A percentile compares a stretch with the other conserved stretches of the same genome.
Conservation (phyloP, 805 yeast species). For the Hanseniaspora occidentalis region DNA sequence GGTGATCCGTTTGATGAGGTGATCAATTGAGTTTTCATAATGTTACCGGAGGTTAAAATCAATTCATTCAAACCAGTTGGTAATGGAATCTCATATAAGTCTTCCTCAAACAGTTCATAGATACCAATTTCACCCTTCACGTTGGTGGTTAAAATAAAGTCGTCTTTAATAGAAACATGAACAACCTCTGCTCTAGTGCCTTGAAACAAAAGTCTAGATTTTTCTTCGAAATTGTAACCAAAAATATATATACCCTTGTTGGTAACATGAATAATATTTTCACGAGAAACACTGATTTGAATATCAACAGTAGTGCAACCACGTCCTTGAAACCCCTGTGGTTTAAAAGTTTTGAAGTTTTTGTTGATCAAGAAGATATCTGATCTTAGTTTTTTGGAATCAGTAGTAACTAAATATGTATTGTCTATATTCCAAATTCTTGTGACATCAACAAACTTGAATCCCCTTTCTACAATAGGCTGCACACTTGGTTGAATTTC, state of each 20-base stretch:
- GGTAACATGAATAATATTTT: conserved; percentile 63
- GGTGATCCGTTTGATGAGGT: conserved; percentile 26
- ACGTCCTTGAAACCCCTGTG: conserved; percentile 45
- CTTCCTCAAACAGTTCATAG: conserved; percentile 31
- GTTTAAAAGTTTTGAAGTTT: conserved; percentile 46
- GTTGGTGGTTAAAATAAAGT: conserved; percentile 48
- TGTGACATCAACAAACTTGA: conserved; percentile 59
- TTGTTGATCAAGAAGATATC: conserved; percentile 55
- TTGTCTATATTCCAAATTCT: conserved; percentile 64
- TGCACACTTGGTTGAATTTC: conserved; percentile 56
- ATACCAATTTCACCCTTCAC: conserved; percentile 61
- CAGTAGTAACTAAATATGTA: conserved; percentile 60
- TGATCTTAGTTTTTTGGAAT: conserved; percentile 46
- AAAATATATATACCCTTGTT: conserved; percentile 51
- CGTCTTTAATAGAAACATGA: conserved; percentile 50
- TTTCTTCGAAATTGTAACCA: conserved; percentile 44
- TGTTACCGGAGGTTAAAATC: conserved; percentile 59
- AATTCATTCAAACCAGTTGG: conserved; percentile 30
- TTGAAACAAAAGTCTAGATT: conserved; percentile 39
- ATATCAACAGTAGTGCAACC: conserved; percentile 54
- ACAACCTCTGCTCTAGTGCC: conserved; percentile 37
- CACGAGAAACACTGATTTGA: conserved; percentile 42
- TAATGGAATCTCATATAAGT: conserved; percentile 20
- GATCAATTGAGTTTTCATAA: conserved; percentile 37
- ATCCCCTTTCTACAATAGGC: conserved; percentile 47